A percentile compares a stretch with the other conserved stretches of the same genome.
Evolutionary conservation across 2,329 filamentous ascomycete genomes (phyloP).

Genomic region (Botrytis paeoniae): DNA sequence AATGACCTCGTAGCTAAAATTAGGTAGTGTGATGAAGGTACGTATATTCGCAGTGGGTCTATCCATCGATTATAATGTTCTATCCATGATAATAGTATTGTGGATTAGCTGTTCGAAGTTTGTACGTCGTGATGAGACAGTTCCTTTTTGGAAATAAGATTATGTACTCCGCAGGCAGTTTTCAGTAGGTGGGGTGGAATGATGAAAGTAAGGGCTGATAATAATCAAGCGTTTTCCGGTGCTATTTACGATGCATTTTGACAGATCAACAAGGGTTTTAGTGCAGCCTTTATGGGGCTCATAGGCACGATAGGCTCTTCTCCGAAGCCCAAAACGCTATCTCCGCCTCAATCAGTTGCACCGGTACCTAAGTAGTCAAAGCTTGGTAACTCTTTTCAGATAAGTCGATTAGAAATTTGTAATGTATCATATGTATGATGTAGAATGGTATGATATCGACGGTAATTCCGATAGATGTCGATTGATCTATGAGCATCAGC

Average conservation of each 20-base stretch:
- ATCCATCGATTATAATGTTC: neutral
- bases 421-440: neutral
- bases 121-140: neutral
- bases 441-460: neutral
- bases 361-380: neutral
- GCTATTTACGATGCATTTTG: neutral
- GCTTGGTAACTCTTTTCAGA: slow-evolving; percentile 4
- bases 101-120: neutral
- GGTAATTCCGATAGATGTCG: neutral
- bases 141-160: neutral
- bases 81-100: neutral
- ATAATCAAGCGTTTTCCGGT: neutral
- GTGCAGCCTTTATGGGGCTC: neutral
- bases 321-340: slow-evolving; percentile 13
- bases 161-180: neutral
- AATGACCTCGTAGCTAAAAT: neutral
- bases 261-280: neutral
- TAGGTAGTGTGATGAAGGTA: neutral
- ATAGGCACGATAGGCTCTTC: neutral
- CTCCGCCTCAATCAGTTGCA: slow-evolving; percentile 1
- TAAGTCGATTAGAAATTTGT: neutral
- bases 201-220: neutral
- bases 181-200: neutral
- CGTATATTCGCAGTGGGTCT: neutral
- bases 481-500: neutral